Conservation (phyloP, 2,329 filamentous ascomycete species). For the Thermothelomyces thermophilus region DNA sequence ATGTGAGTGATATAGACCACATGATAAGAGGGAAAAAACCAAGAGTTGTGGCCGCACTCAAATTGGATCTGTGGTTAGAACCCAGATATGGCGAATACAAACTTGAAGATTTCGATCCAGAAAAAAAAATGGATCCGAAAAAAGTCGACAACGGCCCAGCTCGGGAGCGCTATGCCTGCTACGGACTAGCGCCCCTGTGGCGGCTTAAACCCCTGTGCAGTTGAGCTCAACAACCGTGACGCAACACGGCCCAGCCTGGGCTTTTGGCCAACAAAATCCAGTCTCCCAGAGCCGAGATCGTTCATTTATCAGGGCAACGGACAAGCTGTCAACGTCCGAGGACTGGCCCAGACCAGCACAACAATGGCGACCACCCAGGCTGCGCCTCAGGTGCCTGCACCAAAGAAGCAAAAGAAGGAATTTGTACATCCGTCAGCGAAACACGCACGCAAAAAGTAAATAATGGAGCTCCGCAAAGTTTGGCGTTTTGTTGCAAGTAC, state of each 20-base stretch:
- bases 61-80: too few relatives aligned
- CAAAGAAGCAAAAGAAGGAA: slow-evolving; percentile 25
- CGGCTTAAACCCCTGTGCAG: background rate
- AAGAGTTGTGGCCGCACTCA: too few relatives aligned
- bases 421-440: slow-evolving; percentile 44
- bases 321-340: background rate
- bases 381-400: slow-evolving; percentile 12
- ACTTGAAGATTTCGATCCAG: background rate
- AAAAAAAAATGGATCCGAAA: slow-evolving; percentile 14
- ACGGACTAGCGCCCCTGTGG: background rate
- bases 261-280: background rate
- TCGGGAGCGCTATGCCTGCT: slow-evolving; percentile 12
- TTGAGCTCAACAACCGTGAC: slow-evolving; percentile 8
- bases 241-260: background rate
- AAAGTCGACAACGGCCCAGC: slow-evolving; percentile 10
- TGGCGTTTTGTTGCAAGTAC: background rate
- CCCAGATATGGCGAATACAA: too few relatives aligned
- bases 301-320: background rate
- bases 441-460: slow-evolving; percentile 46
- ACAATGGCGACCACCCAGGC: slow-evolving; percentile 27
- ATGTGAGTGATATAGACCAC: too few relatives aligned
- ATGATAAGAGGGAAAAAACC: too few relatives aligned
- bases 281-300: background rate
- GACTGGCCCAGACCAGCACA: background rate
- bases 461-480: background rate